These are phyloP conservation scores for Ganoderma lingzhi DNA, from an alignment of 1,284 basidiomycete genomes.

Conservation along the genomic window DNA sequence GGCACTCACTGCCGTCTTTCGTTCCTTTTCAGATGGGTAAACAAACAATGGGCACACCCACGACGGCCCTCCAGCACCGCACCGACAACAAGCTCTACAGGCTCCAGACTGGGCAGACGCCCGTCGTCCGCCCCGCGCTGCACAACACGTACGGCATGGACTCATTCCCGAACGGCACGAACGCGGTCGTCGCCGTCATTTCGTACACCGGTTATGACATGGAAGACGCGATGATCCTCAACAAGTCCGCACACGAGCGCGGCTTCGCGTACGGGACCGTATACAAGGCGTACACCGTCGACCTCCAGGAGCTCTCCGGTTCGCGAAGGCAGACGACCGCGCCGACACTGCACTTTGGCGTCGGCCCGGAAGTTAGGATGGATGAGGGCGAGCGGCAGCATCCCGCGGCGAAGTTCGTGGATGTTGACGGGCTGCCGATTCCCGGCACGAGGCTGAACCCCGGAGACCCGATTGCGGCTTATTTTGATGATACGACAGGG, in stretches of 20 bases:
- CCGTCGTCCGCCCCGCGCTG: constrained; percentile 91
- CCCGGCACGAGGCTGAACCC: constrained; percentile 77
- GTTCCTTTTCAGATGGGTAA: constrained; percentile 88
- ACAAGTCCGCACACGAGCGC: constrained; percentile 98
- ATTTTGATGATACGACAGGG: constrained; percentile 88
- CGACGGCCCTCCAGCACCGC: constrained; percentile 88
- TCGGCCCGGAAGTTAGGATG: constrained; percentile 79
- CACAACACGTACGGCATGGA: constrained; percentile 99
- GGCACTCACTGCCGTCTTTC: constrained; percentile 18
- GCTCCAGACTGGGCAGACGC: constrained; percentile 94
- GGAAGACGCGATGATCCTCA: constrained; percentile 99
- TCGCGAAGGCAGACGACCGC: constrained; percentile 60
- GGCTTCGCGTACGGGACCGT: constrained; percentile 98
- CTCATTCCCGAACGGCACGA: constrained; percentile 97
- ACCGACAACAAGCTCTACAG: constrained; percentile 99
- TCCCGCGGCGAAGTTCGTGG: constrained; percentile 69
- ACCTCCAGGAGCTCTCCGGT: constrained; percentile 85
- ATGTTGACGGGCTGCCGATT: constrained; percentile 87
- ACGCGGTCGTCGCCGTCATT: constrained; percentile 98
- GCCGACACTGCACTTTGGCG: constrained; percentile 85
- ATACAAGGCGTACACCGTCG: constrained; percentile 95
- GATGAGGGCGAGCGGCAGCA: constrained; percentile 66
- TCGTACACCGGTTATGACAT: constrained; percentile 99
- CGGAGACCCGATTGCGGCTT: constrained; percentile 88
- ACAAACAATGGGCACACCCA: constrained; percentile 99